Conservation (phyloP, 805 yeast genomes). For the Hanseniaspora osmophila region DNA sequence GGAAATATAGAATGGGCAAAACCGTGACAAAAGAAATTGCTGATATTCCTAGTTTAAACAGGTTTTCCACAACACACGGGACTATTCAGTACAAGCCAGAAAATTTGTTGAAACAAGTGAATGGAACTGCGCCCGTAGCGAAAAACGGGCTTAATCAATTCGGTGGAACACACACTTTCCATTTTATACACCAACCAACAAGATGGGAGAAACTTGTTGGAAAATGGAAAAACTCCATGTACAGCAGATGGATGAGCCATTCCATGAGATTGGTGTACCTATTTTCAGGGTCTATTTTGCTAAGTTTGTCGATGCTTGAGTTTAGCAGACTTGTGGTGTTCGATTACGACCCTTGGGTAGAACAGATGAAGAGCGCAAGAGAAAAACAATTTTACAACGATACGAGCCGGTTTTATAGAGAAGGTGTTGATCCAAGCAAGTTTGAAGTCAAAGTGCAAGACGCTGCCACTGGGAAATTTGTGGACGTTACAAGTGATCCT, state of each 20-base stretch:
- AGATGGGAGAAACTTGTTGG: constrained; percentile 1
- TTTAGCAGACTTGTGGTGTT: constrained; percentile 30
- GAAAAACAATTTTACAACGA: constrained; percentile 24
- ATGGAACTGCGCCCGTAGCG: neutral
- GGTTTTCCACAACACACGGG: constrained; percentile 21
- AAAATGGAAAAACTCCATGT: neutral
- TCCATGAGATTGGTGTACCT: constrained; percentile 14
- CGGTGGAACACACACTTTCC: constrained; percentile 14
- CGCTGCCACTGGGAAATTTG: constrained; percentile 15
- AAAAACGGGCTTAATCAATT: constrained; percentile 3
- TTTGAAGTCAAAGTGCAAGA: constrained; percentile 19
- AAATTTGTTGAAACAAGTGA: neutral
- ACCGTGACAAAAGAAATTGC: constrained; percentile 18
- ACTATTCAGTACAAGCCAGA: constrained; percentile 9
- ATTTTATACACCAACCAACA: constrained; percentile 4
- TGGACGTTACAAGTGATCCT: constrained; percentile 16
- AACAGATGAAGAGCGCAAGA: constrained; percentile 46
- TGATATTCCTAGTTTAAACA: constrained; percentile 21
- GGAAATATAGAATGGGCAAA: constrained; percentile 3
- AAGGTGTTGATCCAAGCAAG: constrained; percentile 23
- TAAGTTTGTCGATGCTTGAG: constrained; percentile 47
- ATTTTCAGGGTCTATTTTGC: constrained; percentile 30
- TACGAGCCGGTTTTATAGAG: constrained; percentile 20
- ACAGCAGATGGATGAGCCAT: neutral
- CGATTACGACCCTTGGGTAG: constrained; percentile 57